Evolutionary conservation across 805 yeast genomes (phyloP).

Genomic region (Starmerella apis): DNA sequence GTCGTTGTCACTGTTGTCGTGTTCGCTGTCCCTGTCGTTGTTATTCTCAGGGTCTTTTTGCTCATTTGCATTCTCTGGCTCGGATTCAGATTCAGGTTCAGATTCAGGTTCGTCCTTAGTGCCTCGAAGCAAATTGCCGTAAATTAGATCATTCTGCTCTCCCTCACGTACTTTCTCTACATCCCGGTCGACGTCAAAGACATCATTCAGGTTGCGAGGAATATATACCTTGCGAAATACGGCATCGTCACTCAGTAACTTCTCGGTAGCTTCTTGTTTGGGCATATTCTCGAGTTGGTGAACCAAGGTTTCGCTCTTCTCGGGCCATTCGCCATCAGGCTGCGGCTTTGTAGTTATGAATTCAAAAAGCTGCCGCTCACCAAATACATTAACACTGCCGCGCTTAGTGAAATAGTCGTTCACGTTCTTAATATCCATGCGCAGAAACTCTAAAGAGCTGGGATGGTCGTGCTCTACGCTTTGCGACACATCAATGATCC

Average conservation of each 20-base stretch:
- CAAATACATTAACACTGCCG: slow-evolving; percentile 62
- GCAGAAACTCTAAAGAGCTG: slow-evolving; percentile 81
- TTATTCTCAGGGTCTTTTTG: neutral
- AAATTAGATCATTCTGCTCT: slow-evolving; percentile 48
- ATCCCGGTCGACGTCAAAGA: slow-evolving; percentile 60
- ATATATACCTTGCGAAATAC: slow-evolving; percentile 75
- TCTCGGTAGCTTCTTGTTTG: slow-evolving; percentile 28
- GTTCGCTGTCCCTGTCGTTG: neutral
- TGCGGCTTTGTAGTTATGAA: slow-evolving; percentile 41
- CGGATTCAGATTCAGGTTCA: too few relatives aligned
- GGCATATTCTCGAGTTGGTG: slow-evolving; percentile 25
- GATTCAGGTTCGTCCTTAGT: slow-evolving; percentile 26
- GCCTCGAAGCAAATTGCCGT: slow-evolving; percentile 30
- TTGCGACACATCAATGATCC: slow-evolving; percentile 93
- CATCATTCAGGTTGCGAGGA: slow-evolving; percentile 51
- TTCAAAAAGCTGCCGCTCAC: slow-evolving; percentile 73
- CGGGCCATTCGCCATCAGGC: slow-evolving; percentile 36
- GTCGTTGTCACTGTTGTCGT: neutral
- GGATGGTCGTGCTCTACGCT: slow-evolving; percentile 98
- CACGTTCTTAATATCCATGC: slow-evolving; percentile 96
- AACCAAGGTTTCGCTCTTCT: slow-evolving; percentile 28
- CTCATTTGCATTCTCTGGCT: too few relatives aligned
- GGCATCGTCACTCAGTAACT: slow-evolving; percentile 64
- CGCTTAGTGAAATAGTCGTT: slow-evolving; percentile 68
- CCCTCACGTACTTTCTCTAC: slow-evolving; percentile 35